These are phyloP conservation scores for Fusarium veterinarium DNA, from an alignment of 2,329 filamentous ascomycete genomes.

Conservation along the genomic window DNA sequence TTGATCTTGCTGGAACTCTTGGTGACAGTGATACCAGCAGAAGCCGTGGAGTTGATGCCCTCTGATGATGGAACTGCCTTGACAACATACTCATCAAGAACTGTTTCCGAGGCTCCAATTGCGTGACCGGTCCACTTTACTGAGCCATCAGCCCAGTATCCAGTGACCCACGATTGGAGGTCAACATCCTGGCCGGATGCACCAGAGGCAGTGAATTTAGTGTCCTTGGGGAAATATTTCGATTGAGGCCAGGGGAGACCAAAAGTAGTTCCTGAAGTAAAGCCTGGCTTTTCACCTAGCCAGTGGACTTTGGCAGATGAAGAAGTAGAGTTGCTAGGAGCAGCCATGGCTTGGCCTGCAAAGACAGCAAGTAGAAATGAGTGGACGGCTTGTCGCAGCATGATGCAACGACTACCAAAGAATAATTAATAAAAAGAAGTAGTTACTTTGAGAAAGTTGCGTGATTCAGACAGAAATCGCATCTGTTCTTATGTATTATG, in stretches of 20 bases:
- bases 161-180: constrained; percentile 66
- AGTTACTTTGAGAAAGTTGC: background rate
- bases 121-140: constrained; percentile 72
- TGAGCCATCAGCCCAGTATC: constrained; percentile 70
- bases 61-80: constrained; percentile 22
- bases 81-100: constrained; percentile 56
- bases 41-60: constrained; percentile 25
- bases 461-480: background rate
- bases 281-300: constrained; percentile 53
- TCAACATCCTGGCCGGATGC: constrained; percentile 34
- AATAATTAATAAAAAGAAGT: background rate
- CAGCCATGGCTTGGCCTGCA: constrained; percentile 19
- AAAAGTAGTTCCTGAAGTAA: constrained; percentile 55
- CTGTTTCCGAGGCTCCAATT: constrained; percentile 55
- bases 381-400: constrained; percentile 38
- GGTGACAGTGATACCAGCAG: constrained; percentile 22
- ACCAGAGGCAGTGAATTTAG: constrained; percentile 49
- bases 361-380: constrained; percentile 31
- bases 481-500: constrained; percentile 12
- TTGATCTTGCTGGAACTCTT: constrained; percentile 46
- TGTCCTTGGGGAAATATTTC: constrained; percentile 51
- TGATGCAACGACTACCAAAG: constrained; percentile 28
- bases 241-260: constrained; percentile 58
- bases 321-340: constrained; percentile 32
- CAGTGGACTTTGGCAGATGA: constrained; percentile 50